These are phyloP conservation scores for Geotrichum reessii DNA, from an alignment of 1,139 yeast species.

Conservation along the genomic window DNA sequence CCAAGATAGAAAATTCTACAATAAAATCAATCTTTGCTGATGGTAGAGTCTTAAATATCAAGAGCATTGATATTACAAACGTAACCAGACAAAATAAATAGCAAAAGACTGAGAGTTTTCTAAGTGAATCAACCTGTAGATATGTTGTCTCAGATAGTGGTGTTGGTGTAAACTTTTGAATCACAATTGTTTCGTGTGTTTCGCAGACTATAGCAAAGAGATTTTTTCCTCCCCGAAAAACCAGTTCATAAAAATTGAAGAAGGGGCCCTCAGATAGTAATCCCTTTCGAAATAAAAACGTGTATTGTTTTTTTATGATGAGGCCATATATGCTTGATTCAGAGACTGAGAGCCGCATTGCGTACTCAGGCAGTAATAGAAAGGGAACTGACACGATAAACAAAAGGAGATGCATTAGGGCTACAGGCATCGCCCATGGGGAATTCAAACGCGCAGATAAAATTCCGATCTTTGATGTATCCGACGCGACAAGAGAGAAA, in stretches of 20 bases:
- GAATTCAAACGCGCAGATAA: constrained; percentile 24
- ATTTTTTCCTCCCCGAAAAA: constrained; percentile 1
- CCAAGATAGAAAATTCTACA: constrained; percentile 25
- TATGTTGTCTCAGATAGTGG: constrained; percentile 19
- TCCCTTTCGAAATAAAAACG: not conserved
- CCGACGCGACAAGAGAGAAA: constrained; percentile 23
- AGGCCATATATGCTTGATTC: not conserved
- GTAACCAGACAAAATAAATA: constrained; percentile 20
- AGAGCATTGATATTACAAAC: constrained; percentile 19
- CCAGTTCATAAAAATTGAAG: constrained; percentile 1
- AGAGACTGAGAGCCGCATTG: not conserved
- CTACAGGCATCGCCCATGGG: constrained; percentile 28
- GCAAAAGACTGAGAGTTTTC: constrained; percentile 21
- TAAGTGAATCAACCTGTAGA: constrained; percentile 18
- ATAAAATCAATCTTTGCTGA: constrained; percentile 22
- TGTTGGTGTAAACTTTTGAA: constrained; percentile 21
- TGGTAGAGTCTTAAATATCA: constrained; percentile 19
- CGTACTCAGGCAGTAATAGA: constrained; percentile 20
- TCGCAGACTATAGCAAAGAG: constrained; percentile 6
- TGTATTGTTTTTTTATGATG: not conserved
- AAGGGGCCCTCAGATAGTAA: constrained; percentile 7
- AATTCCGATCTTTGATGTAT: constrained; percentile 21
- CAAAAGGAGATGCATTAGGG: constrained; percentile 23
- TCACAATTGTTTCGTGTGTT: not conserved
- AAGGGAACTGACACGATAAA: constrained; percentile 23